These are phyloP conservation scores for Plasmopara muralis DNA, from an alignment of 352 stramenopile species.

Conservation along the genomic window DNA sequence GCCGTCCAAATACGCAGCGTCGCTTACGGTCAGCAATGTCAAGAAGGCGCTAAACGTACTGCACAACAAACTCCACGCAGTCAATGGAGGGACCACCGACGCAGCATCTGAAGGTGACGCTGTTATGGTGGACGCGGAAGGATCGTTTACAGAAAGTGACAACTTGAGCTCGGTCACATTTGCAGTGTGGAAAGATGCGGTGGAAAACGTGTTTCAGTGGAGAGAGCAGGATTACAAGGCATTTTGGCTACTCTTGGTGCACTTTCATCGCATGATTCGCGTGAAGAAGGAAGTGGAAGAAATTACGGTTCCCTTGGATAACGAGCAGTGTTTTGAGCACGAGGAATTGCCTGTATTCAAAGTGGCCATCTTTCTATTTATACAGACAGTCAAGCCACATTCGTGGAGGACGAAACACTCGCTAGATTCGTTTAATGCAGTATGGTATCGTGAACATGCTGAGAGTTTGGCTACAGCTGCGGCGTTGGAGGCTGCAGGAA, in stretches of 20 bases:
- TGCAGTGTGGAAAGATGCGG: slow-evolving; percentile 53
- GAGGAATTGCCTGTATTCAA: slow-evolving; percentile 70
- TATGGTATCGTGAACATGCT: slow-evolving; percentile 70
- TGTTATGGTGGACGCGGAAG: slow-evolving; percentile 30
- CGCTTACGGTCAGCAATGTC: slow-evolving; percentile 57
- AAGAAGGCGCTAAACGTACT: slow-evolving; percentile 54
- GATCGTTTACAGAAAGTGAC: slow-evolving; percentile 48
- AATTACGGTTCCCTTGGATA: slow-evolving; percentile 29
- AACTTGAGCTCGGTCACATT: slow-evolving; percentile 52
- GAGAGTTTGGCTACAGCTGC: slow-evolving; percentile 36
- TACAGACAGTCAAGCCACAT: slow-evolving; percentile 75
- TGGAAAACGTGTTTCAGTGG: slow-evolving; percentile 64
- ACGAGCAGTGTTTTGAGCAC: slow-evolving; percentile 40
- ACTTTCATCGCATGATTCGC: slow-evolving; percentile 66
- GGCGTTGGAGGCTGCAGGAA: slow-evolving; percentile 22
- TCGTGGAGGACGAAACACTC: slow-evolving; percentile 69
- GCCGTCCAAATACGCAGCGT: slow-evolving; percentile 58
- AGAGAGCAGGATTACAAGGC: slow-evolving; percentile 73
- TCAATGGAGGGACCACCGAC: slow-evolving; percentile 1
- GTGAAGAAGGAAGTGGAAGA: slow-evolving; percentile 28
- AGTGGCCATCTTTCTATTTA: slow-evolving; percentile 70
- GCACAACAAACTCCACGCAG: slow-evolving; percentile 35
- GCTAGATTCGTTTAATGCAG: slow-evolving; percentile 69
- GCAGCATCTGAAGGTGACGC: slow-evolving; percentile 31
- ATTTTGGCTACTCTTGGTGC: slow-evolving; percentile 76